Evolutionary conservation across 345 rosid genomes (phyloP).

Genomic region (Citrus hindsii): DNA sequence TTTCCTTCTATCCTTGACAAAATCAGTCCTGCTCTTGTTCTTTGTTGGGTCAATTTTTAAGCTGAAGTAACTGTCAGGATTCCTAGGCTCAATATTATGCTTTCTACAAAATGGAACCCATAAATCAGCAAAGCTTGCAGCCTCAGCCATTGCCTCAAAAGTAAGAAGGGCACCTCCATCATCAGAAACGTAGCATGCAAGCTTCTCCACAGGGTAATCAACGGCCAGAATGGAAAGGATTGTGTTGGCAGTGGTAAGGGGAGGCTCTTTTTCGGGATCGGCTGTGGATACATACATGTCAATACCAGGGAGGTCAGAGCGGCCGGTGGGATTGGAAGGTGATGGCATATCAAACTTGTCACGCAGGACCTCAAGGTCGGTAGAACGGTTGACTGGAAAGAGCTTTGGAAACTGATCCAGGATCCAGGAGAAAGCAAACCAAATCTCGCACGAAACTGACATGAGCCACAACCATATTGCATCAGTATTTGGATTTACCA

Average conservation of each 20-base stretch:
- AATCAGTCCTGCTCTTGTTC: conserved; percentile 78
- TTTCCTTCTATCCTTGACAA: conserved; percentile 85
- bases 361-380: conserved; percentile 71
- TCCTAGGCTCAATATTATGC: conserved; percentile 82
- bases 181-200: conserved; percentile 79
- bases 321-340: conserved; percentile 83
- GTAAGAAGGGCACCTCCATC: conserved; percentile 96
- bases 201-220: conserved; percentile 93
- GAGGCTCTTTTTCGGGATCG: conserved; percentile 96
- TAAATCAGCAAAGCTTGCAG: conserved; percentile 85
- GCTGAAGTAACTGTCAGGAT: conserved; percentile 79
- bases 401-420: conserved; percentile 90
- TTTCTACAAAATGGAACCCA: conserved; percentile 97
- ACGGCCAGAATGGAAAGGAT: conserved; percentile 76
- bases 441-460: conserved; percentile 79
- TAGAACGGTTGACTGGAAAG: conserved; percentile 73
- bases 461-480: conserved; percentile 89
- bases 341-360: conserved; percentile 93
- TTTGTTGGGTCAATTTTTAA: conserved; percentile 83
- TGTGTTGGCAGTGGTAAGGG: conserved; percentile 82
- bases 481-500: conserved; percentile 65
- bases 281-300: conserved; percentile 92
- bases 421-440: conserved; percentile 97
- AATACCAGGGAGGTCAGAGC: conserved; percentile 87
- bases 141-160: conserved; percentile 98